Conservation (phyloP, 768 basidiomycete genomes). For the Kwoniella heveanensis region DNA sequence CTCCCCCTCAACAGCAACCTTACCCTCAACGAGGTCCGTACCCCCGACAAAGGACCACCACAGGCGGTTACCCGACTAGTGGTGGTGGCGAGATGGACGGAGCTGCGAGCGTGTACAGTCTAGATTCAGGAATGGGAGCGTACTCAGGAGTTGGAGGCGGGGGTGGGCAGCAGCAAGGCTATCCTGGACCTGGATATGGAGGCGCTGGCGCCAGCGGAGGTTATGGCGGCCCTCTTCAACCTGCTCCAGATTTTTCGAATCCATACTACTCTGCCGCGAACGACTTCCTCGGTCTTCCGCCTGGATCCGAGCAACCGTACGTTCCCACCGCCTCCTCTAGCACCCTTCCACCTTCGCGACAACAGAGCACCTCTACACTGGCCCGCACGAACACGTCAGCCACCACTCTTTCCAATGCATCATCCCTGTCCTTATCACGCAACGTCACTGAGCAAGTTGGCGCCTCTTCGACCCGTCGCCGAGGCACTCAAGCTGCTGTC, state of each 20-base stretch:
- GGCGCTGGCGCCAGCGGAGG: conserved; percentile 16
- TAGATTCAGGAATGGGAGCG: conserved; percentile 54
- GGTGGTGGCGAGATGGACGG: conserved; percentile 29
- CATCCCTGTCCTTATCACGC: conserved; percentile 47
- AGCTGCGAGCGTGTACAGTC: conserved; percentile 48
- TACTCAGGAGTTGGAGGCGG: conserved; percentile 32
- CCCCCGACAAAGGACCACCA: conserved; percentile 27
- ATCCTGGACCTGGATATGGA: conserved; percentile 26
- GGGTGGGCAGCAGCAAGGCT: conserved; percentile 10
- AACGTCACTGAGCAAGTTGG: conserved; percentile 53
- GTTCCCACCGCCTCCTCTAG: conserved; percentile 28
- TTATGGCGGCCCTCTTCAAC: conserved; percentile 19
- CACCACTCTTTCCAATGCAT: conserved; percentile 43
- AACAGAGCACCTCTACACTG: conserved; percentile 36
- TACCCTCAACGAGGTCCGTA: conserved; percentile 18
- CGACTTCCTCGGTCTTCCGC: conserved; percentile 53
- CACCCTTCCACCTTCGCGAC: conserved; percentile 29
- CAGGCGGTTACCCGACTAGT: conserved; percentile 26
- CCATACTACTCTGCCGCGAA: conserved; percentile 55
- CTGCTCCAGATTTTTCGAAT: conserved; percentile 47
- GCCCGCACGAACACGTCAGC: conserved; percentile 48
- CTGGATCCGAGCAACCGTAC: conserved; percentile 21
- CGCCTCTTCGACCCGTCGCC: conserved; percentile 50
- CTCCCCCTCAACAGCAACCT: conserved; percentile 13
- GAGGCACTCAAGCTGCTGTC: conserved; percentile 52